phyloP scores from a whole-genome alignment of 768 basidiomycete genomes.

The Suillus subaureus region DNA sequence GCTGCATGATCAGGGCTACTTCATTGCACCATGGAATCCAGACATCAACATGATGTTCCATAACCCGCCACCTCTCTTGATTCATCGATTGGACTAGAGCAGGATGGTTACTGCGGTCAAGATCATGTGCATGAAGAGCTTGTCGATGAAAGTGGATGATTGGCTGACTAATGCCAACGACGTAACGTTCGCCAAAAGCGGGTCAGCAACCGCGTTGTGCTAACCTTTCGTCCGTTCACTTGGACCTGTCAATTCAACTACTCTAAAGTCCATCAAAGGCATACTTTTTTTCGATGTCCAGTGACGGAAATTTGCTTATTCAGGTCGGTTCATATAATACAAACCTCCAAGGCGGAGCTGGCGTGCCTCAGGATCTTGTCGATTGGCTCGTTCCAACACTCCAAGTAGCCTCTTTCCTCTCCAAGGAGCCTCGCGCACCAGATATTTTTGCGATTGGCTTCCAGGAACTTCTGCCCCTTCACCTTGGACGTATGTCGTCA shows the following conservation, averaged over 20 bases:
- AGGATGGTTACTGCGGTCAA: too few relatives aligned
- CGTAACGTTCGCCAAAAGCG: constrained; percentile 4
- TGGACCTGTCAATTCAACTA: neutral
- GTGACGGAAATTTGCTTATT: constrained; percentile 50
- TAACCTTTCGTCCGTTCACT: neutral
- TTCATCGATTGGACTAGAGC: too few relatives aligned
- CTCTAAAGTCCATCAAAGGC: constrained; percentile 12
- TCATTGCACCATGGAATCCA: neutral
- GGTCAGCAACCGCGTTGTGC: neutral
- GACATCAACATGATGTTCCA: too few relatives aligned
- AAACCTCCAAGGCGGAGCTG: constrained; percentile 76
- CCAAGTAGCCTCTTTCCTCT: constrained; percentile 72
- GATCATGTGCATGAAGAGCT: too few relatives aligned
- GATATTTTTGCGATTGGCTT: constrained; percentile 91
- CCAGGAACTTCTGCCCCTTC: constrained; percentile 90
- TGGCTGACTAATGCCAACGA: neutral
- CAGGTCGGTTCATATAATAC: constrained; percentile 92
- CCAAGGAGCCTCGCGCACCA: constrained; percentile 64
- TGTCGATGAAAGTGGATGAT: neutral
- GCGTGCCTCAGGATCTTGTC: constrained; percentile 82
- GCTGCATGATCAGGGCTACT: neutral
- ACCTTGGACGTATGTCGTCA: constrained; percentile 74
- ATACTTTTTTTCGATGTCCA: constrained; percentile 9
- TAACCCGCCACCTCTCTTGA: too few relatives aligned
- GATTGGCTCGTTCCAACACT: constrained; percentile 90